Evolutionary conservation across 352 stramenopile species (phyloP).

Genomic region (Phytophthora syringae): DNA sequence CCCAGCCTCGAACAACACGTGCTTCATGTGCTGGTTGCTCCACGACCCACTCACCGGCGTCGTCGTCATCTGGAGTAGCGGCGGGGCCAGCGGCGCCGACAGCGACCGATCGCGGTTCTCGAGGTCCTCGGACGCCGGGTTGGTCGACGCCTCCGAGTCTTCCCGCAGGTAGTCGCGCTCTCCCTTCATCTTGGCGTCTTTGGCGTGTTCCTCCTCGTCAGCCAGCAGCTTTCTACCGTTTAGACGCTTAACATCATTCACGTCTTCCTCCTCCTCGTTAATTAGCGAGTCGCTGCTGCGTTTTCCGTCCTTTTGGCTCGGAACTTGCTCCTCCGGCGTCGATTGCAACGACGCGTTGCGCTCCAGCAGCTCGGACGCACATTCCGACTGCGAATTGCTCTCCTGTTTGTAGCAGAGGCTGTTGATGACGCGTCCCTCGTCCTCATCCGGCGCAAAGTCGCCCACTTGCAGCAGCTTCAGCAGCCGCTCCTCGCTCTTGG

Average conservation of each 20-base stretch:
- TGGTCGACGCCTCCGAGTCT: slow-evolving; percentile 17
- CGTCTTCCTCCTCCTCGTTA: too few relatives aligned
- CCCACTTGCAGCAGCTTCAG: slow-evolving; percentile 68
- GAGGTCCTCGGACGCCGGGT: slow-evolving; percentile 16
- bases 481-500: slow-evolving; percentile 50
- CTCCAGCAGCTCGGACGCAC: slow-evolving; percentile 26
- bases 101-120: slow-evolving; percentile 13
- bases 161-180: not conserved
- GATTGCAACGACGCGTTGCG: slow-evolving; percentile 23
- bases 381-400: slow-evolving; percentile 23
- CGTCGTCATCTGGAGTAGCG: slow-evolving; percentile 17
- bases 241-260: too few relatives aligned
- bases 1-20: slow-evolving; percentile 20
- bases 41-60: slow-evolving; percentile 24
- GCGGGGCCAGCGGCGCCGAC: slow-evolving; percentile 17
- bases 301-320: slow-evolving; percentile 1
- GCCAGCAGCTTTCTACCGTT: too few relatives aligned
- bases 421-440: slow-evolving; percentile 34
- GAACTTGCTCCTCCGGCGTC: not conserved
- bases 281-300: slow-evolving; percentile 13
- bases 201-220: slow-evolving; percentile 18
- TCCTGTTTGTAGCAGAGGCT: slow-evolving; percentile 33
- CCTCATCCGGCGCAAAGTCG: slow-evolving; percentile 44
- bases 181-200: not conserved
- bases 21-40: slow-evolving; percentile 28